Base-by-base conservation (phyloP, 2,329 filamentous ascomycete species). In the Leptographium lundbergii region DNA sequence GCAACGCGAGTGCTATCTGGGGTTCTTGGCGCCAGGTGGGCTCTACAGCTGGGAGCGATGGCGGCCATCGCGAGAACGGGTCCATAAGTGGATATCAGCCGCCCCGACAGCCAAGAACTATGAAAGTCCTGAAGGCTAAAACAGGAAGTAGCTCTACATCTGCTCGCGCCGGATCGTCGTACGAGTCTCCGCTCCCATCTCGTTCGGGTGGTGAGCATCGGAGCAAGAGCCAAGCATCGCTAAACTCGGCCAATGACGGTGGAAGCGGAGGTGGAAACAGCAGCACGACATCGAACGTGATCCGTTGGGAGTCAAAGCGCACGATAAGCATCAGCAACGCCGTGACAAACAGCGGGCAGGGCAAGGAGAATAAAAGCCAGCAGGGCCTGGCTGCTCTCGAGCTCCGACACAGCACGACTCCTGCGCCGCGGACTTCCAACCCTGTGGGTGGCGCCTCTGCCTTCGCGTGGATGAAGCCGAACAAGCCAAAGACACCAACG, bases 71-170 rank as follows among this genome's bases (percentile, higher is more conserved):
- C 59, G 81, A 82, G 62, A 76, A 72, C 63, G 72, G 73, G 2
- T 78, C 78, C 58, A 70, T 81, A 64, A 85, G 83, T 65, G 84
- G 85, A 29, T 89, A 90, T 68, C 86, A 89, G 68, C 86, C 85
- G 65, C 77, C 85, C 63, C 73, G 83, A 68, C 77, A 84, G 22
- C 73, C 79, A 19, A 82, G 87, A 56, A 85, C 84, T 56, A 97
- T 97, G 87, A 97, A 96, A 75, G 87, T 96, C 1, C 77, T 97
- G 57, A 90, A 91, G 67, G 85, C 92, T 1, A 94, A 90, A 69
- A 77, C 85, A 6, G 59, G 61, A 9, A 52, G 57, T 13, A 53
- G 74, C 29, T 80, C 85, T 0, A 73, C 74, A 1, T 77, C 78
- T 13, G 72, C 74, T 1, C 76, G 76, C 60, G 77, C 77, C 0